These are phyloP conservation scores for Epichloe uncinata DNA, from an alignment of 2,329 filamentous ascomycete species.

Conservation along the genomic window DNA sequence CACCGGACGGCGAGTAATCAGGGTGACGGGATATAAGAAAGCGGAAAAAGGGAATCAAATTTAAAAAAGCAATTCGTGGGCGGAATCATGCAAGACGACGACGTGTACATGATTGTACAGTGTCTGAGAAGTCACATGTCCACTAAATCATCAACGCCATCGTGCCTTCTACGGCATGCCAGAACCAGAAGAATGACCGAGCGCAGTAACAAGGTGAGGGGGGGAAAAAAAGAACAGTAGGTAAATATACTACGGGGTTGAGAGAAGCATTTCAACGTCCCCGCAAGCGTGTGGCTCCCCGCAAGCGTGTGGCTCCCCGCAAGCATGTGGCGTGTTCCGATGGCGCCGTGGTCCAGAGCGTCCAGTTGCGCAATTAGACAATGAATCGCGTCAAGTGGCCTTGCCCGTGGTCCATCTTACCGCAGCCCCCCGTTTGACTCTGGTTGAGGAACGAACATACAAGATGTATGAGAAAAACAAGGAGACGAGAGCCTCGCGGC, in stretches of 20 bases:
- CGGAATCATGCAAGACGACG: not conserved
- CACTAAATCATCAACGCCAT: constrained; percentile 1
- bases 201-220: not conserved
- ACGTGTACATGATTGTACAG: not conserved
- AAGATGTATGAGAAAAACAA: too few species aligned
- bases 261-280: not conserved
- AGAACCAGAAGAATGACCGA: not conserved
- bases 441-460: not conserved
- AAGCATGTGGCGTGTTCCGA: not conserved
- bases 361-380: not conserved
- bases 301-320: not conserved
- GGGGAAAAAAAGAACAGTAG: not conserved
- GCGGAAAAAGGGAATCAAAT: not conserved
- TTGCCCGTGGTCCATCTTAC: not conserved
- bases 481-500: not conserved
- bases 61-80: not conserved
- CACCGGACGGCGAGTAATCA: not conserved
- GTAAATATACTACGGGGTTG: too few species aligned
- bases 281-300: not conserved
- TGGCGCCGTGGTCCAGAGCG: not conserved
- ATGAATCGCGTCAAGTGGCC: not conserved
- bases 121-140: not conserved
- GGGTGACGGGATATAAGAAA: not conserved
- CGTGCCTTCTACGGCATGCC: not conserved
- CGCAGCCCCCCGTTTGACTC: not conserved